Percentiles rank a stretch among this genome's conserved stretches.
Evolutionary conservation across 768 basidiomycete genomes (phyloP).

Genomic region (Lactarius akahatsu): DNA sequence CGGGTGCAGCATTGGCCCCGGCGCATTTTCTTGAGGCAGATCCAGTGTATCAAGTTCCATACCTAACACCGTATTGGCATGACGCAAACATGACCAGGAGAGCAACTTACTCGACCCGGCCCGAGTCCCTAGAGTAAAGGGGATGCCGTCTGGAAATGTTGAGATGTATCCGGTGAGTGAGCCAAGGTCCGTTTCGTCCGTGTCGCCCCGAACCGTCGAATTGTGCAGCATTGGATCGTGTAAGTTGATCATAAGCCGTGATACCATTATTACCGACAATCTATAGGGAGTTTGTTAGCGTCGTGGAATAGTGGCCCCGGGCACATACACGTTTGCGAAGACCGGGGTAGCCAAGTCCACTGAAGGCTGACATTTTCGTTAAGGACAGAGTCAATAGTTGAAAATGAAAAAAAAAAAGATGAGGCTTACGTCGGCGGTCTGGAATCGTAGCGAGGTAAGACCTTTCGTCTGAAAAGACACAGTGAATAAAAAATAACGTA

Average conservation of each 20-base stretch:
- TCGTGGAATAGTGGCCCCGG: neutral
- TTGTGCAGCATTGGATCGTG: slow-evolving; percentile 15
- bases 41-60: neutral
- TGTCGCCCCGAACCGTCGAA: neutral
- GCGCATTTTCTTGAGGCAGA: neutral
- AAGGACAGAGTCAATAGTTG: neutral
- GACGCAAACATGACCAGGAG: neutral
- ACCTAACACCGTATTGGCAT: neutral
- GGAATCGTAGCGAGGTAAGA: neutral
- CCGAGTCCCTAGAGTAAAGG: neutral
- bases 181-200: neutral
- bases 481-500: slow-evolving; percentile 4
- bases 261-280: slow-evolving; percentile 22
- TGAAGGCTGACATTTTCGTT: neutral
- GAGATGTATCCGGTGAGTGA: slow-evolving; percentile 8
- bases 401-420: neutral
- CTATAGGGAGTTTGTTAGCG: slow-evolving; percentile 1
- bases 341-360: neutral
- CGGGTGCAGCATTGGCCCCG: too few species aligned
- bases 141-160: neutral
- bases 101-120: neutral
- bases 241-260: slow-evolving; percentile 26
- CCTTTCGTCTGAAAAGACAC: neutral
- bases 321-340: slow-evolving; percentile 22
- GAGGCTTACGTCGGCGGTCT: slow-evolving; percentile 6